A percentile compares a stretch with the other conserved stretches of the same genome.
Evolutionary conservation across 2,329 filamentous ascomycete genomes (phyloP).

Genomic region (Ceratocystis eucalypticola): DNA sequence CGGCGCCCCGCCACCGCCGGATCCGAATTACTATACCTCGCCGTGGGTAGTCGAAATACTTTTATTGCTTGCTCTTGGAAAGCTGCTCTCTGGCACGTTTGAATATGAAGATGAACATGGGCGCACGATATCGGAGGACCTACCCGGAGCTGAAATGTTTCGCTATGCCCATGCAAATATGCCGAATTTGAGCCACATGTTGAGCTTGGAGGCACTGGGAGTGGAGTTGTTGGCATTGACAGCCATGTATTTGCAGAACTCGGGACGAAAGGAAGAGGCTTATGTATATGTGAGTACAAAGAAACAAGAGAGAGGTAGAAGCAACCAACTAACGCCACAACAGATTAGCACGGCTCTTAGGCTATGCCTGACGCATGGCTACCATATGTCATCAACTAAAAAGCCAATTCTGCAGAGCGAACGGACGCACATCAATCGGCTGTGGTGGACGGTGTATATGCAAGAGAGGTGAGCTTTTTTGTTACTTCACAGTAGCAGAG

Average conservation of each 20-base stretch:
- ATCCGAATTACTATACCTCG: slow-evolving; percentile 16
- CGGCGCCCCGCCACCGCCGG: not conserved
- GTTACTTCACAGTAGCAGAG: not conserved
- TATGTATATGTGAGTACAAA: slow-evolving; percentile 18
- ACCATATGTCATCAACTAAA: slow-evolving; percentile 21
- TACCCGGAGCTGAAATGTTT: slow-evolving; percentile 18
- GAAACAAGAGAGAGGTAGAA: not conserved
- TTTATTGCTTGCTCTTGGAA: slow-evolving; percentile 17
- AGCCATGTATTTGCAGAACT: slow-evolving; percentile 19
- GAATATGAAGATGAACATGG: slow-evolving; percentile 17
- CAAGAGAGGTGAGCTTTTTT: slow-evolving; percentile 23
- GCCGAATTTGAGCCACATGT: slow-evolving; percentile 23
- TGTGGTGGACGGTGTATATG: slow-evolving; percentile 26
- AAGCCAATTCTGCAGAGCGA: slow-evolving; percentile 19
- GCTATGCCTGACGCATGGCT: slow-evolving; percentile 24
- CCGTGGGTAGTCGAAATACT: slow-evolving; percentile 18
- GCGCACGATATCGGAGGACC: slow-evolving; percentile 12
- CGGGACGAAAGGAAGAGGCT: slow-evolving; percentile 19
- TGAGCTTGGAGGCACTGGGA: slow-evolving; percentile 23
- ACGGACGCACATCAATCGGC: slow-evolving; percentile 22
- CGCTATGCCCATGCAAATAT: slow-evolving; percentile 23
- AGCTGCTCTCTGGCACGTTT: slow-evolving; percentile 16
- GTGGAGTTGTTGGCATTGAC: slow-evolving; percentile 24
- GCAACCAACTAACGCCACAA: not conserved
- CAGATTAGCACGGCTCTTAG: slow-evolving; percentile 24